phyloP scores from a whole-genome alignment of 2,329 filamentous ascomycete genomes.

The Dactylonectria macrodidyma region DNA sequence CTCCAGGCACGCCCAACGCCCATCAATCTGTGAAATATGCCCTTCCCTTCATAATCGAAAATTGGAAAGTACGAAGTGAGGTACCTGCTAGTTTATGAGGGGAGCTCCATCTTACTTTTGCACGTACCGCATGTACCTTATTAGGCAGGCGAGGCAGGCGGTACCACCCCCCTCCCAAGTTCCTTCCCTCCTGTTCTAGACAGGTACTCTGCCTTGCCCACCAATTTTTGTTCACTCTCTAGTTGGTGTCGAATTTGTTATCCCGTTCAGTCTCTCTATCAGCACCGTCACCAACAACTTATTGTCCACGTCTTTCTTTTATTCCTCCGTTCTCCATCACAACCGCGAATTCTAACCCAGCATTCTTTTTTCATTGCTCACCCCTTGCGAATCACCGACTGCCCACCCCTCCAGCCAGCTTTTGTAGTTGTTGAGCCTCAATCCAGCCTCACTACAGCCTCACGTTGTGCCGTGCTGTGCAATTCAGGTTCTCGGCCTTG shows the following conservation, averaged over 20 bases:
- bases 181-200: neutral
- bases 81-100: neutral
- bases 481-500: neutral
- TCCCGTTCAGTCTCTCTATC: neutral
- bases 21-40: neutral
- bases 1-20: neutral
- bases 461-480: neutral
- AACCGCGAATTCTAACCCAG: neutral
- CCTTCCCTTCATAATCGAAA: neutral
- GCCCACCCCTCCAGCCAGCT: neutral
- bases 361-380: neutral
- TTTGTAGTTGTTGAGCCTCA: neutral
- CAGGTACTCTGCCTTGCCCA: slow-evolving; percentile 6
- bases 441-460: neutral
- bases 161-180: neutral
- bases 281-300: neutral
- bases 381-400: neutral
- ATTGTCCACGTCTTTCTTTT: neutral
- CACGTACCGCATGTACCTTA: neutral
- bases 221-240: neutral
- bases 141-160: slow-evolving; percentile 2
- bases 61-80: no score
- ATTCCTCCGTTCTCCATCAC: neutral
- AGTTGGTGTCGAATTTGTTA: slow-evolving; percentile 1
- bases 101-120: slow-evolving; percentile 6